Evolutionary conservation across 768 basidiomycete species (phyloP).

Genomic region (Lentinula guzmanii): DNA sequence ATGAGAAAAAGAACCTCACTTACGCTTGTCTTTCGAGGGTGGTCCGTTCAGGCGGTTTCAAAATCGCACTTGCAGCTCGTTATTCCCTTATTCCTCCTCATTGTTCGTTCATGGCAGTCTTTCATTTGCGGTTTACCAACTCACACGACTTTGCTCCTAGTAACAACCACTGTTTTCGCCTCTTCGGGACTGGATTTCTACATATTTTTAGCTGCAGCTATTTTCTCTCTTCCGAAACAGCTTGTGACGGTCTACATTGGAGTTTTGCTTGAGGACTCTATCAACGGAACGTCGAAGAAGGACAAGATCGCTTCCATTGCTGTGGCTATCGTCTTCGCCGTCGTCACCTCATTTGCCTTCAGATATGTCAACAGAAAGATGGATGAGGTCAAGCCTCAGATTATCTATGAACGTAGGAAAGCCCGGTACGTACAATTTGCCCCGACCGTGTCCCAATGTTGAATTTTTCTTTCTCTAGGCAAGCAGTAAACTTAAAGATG

Average conservation of each 20-base stretch:
- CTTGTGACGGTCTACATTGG: slow-evolving; percentile 39
- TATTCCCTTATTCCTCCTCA: slow-evolving; percentile 29
- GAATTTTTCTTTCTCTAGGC: neutral
- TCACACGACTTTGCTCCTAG: slow-evolving; percentile 9
- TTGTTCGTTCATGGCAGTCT: slow-evolving; percentile 16
- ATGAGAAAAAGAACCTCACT: slow-evolving; percentile 21
- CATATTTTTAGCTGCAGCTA: slow-evolving; percentile 31
- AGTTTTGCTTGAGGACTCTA: slow-evolving; percentile 12
- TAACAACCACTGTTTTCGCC: slow-evolving; percentile 32
- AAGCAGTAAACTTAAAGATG: neutral
- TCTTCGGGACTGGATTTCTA: slow-evolving; percentile 35
- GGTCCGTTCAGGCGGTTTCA: slow-evolving; percentile 37
- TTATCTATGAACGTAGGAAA: slow-evolving; percentile 16
- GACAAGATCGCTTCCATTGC: slow-evolving; percentile 31
- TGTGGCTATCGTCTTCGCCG: slow-evolving; percentile 23
- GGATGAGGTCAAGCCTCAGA: slow-evolving; percentile 14
- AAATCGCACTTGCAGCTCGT: slow-evolving; percentile 24
- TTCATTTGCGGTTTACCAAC: neutral
- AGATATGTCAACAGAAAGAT: slow-evolving; percentile 34
- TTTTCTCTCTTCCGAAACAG: slow-evolving; percentile 38
- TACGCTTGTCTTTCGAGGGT: slow-evolving; percentile 36
- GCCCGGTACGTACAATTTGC: slow-evolving; percentile 5
- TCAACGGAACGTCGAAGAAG: neutral
- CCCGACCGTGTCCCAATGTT: neutral
- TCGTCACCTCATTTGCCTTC: slow-evolving; percentile 30